These are phyloP conservation scores for Ocimum tenuiflorum DNA, from an alignment of 257 asterid genomes.

Conservation along the genomic window DNA sequence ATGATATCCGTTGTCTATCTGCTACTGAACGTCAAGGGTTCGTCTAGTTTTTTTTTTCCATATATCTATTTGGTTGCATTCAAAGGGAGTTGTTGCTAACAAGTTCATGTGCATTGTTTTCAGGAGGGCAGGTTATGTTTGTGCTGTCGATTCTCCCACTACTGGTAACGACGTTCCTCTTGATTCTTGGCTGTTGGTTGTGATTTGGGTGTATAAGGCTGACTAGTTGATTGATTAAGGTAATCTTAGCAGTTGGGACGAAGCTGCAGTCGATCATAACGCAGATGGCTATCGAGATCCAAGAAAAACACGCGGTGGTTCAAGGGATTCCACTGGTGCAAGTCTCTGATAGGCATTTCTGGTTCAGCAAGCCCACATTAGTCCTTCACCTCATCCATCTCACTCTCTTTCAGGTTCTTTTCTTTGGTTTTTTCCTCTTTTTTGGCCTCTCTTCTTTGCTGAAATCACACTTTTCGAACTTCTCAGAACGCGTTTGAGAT, in stretches of 20 bases:
- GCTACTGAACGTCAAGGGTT: constrained; percentile 66
- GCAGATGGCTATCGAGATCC: constrained; percentile 88
- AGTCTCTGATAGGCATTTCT: constrained; percentile 81
- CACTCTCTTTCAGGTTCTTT: constrained; percentile 72
- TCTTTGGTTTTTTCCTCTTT: not conserved
- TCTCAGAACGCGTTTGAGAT: constrained; percentile 93
- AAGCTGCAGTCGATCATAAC: constrained; percentile 91
- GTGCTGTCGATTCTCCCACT: constrained; percentile 62
- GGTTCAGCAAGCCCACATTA: constrained; percentile 67
- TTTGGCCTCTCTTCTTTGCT: not conserved
- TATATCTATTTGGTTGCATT: not conserved
- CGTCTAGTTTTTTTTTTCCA: not conserved
- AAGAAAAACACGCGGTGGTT: constrained; percentile 87
- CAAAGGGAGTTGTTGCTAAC: not conserved
- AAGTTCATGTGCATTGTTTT: constrained; percentile 1
- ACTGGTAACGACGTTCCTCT: constrained; percentile 32
- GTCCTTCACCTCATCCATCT: constrained; percentile 72
- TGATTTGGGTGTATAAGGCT: constrained; percentile 12
- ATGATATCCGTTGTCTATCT: constrained; percentile 61
- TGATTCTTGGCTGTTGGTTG: no score
- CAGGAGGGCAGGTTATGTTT: constrained; percentile 70
- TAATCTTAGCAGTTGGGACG: constrained; percentile 79
- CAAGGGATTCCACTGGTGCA: constrained; percentile 97
- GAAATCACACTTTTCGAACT: not conserved
- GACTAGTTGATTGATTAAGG: constrained; percentile 41